phyloP scores from a whole-genome alignment of 495 filamentous ascomycete species.

The Poronia punctata region DNA sequence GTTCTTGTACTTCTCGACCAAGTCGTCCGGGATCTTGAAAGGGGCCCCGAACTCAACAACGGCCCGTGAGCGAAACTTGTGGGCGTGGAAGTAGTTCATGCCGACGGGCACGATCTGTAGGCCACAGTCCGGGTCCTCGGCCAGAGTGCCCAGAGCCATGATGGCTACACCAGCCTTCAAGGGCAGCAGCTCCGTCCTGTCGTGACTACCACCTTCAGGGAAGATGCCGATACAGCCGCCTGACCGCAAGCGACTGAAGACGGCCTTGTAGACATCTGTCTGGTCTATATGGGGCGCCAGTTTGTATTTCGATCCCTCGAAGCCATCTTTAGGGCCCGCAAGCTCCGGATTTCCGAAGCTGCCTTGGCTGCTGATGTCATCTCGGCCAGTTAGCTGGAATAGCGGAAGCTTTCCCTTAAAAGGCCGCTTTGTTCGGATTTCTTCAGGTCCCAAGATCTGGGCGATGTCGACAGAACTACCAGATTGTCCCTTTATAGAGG shows the following conservation, averaged over 20 bases:
- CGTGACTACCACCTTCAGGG: constrained; percentile 95
- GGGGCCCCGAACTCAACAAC: constrained; percentile 94
- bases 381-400: constrained; percentile 70
- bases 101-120: constrained; percentile 98
- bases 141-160: constrained; percentile 91
- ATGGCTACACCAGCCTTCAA: constrained; percentile 97
- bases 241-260: constrained; percentile 70
- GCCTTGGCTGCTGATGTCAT: constrained; percentile 58
- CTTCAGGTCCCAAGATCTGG: constrained; percentile 71
- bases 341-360: constrained; percentile 39
- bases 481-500: constrained; percentile 68
- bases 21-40: constrained; percentile 69
- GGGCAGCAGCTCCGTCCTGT: constrained; percentile 86
- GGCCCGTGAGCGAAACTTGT: constrained; percentile 95
- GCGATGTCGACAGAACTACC: constrained; percentile 70
- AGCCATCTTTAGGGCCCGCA: constrained; percentile 50
- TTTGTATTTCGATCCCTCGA: constrained; percentile 76
- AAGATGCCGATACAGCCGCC: constrained; percentile 96
- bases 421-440: constrained; percentile 77
- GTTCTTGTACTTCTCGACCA: constrained; percentile 78
- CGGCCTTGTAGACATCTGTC: constrained; percentile 84
- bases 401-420: constrained; percentile 66
- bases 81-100: constrained; percentile 99
- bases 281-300: constrained; percentile 92
- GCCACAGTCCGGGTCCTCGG: constrained; percentile 82